These are phyloP conservation scores for Fonsecaea pugnacius DNA, from an alignment of 2,329 filamentous ascomycete genomes.

Conservation along the genomic window DNA sequence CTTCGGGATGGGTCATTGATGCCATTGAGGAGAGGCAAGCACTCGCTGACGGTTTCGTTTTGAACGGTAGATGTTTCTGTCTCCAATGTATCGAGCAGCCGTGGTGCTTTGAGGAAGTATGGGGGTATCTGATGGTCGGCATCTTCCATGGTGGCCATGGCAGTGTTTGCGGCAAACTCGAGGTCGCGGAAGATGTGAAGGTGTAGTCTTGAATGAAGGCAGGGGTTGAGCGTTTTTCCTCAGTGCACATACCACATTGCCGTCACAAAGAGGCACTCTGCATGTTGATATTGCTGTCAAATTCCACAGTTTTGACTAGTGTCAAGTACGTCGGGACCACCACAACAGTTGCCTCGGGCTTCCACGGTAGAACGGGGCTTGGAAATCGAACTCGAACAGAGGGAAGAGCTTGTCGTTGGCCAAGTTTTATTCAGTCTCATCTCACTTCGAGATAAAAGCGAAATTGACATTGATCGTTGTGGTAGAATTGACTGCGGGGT, in stretches of 20 bases:
- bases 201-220: neutral
- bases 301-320: constrained; percentile 17
- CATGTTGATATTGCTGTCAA: constrained; percentile 31
- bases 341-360: neutral
- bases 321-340: neutral
- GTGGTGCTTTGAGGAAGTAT: constrained; percentile 55
- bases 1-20: constrained; percentile 49
- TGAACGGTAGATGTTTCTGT: constrained; percentile 73
- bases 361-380: neutral
- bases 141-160: constrained; percentile 19
- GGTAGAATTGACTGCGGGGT: neutral
- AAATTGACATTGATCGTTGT: neutral
- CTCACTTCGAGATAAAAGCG: neutral
- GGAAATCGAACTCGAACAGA: neutral
- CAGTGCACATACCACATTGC: neutral
- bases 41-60: constrained; percentile 68
- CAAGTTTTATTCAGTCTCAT: neutral
- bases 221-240: neutral
- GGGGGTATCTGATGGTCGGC: constrained; percentile 40
- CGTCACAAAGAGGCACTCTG: neutral
- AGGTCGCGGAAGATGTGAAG: neutral
- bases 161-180: neutral
- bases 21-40: constrained; percentile 68
- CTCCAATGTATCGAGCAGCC: constrained; percentile 66
- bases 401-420: neutral